phyloP scores from a whole-genome alignment of 257 asterid genomes.

The Nicotiana sylvestris region DNA sequence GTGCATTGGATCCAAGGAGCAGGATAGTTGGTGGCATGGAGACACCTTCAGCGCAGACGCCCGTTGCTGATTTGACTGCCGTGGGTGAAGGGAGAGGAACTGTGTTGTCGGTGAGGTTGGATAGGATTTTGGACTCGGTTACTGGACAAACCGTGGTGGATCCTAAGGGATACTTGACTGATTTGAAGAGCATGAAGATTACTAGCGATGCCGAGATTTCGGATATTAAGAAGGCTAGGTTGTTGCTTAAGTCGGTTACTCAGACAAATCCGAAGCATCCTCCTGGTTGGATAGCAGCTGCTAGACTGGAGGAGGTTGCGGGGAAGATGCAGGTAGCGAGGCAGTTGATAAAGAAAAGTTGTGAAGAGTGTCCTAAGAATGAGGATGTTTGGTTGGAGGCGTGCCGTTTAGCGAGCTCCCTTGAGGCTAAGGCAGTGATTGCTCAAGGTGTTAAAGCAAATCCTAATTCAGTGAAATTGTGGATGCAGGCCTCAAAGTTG shows the following conservation, averaged over 20 bases:
- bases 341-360: slow-evolving; percentile 64
- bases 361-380: slow-evolving; percentile 78
- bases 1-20: slow-evolving; percentile 83
- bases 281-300: slow-evolving; percentile 96
- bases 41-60: slow-evolving; percentile 86
- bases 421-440: slow-evolving; percentile 83
- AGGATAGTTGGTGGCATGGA: slow-evolving; percentile 79
- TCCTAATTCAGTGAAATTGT: slow-evolving; percentile 79
- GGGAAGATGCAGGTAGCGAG: slow-evolving; percentile 75
- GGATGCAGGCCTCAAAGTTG: slow-evolving; percentile 89
- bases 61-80: slow-evolving; percentile 89
- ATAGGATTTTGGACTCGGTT: slow-evolving; percentile 77
- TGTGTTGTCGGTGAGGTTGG: slow-evolving; percentile 75
- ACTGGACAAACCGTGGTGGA: slow-evolving; percentile 88
- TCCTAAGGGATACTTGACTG: slow-evolving; percentile 95
- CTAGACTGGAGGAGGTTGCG: slow-evolving; percentile 94
- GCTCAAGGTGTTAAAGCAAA: slow-evolving; percentile 74
- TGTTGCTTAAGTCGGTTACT: slow-evolving; percentile 67
- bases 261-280: slow-evolving; percentile 90
- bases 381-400: slow-evolving; percentile 98
- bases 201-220: slow-evolving; percentile 92
- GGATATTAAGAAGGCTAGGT: slow-evolving; percentile 87
- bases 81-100: slow-evolving; percentile 98
- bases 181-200: slow-evolving; percentile 88
- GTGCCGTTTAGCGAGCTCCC: slow-evolving; percentile 59